Conservation (phyloP, 2,329 filamentous ascomycete genomes). For the Phaeophleospora eucalypticola region DNA sequence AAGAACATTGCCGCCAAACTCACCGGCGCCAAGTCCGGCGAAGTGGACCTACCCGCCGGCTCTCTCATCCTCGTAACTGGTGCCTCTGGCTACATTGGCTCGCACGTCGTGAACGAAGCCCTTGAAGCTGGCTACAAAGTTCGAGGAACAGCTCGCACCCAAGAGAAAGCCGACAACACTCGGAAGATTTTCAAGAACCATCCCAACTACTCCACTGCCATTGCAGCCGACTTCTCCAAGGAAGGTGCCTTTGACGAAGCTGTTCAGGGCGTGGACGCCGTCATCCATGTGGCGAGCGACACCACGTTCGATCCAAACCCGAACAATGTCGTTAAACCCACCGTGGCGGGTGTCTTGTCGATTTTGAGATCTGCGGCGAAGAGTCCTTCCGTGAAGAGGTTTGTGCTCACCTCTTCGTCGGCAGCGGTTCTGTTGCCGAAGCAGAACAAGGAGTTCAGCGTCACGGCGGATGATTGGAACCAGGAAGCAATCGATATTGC, state of each 20-base stretch:
- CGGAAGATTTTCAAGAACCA: conserved; percentile 21
- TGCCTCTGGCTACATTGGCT: conserved; percentile 28
- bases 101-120: conserved; percentile 27
- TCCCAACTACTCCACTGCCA: conserved; percentile 19
- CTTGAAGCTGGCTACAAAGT: conserved; percentile 29
- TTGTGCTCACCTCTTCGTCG: conserved; percentile 44
- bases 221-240: conserved; percentile 22
- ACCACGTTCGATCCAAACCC: conserved; percentile 40
- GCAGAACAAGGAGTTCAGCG: conserved; percentile 33
- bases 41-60: conserved; percentile 20
- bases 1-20: conserved; percentile 11
- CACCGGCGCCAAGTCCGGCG: conserved; percentile 3
- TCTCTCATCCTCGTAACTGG: conserved; percentile 31
- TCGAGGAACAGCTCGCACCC: conserved; percentile 26
- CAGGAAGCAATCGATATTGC: conserved; percentile 31
- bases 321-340: conserved; percentile 41
- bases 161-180: conserved; percentile 20
- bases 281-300: conserved; percentile 46
- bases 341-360: conserved; percentile 25
- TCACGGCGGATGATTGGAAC: conserved; percentile 30
- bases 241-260: conserved; percentile 39
- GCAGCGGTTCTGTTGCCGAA: conserved; percentile 35
- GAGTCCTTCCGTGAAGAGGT: conserved; percentile 39
- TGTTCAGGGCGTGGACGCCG: conserved; percentile 39
- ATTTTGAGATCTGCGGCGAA: conserved; percentile 41